A percentile compares a stretch with the other conserved stretches of the same genome.
Evolutionary conservation across 768 basidiomycete genomes (phyloP).

Genomic region (Leccinellum luteum): DNA sequence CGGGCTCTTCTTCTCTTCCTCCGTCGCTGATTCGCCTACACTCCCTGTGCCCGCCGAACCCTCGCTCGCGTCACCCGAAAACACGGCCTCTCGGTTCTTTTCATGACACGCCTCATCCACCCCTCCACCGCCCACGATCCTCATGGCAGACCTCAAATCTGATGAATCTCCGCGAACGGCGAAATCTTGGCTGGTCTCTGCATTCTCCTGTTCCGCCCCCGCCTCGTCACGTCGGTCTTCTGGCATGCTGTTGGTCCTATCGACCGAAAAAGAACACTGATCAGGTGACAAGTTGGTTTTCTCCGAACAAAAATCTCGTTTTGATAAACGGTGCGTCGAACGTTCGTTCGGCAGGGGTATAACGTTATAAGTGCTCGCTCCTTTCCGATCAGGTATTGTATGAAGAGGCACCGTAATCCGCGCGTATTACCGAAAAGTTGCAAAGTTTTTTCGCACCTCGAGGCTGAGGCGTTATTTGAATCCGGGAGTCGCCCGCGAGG

Average conservation of each 20-base stretch:
- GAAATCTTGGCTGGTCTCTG: conserved; percentile 5
- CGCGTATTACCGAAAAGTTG: conserved; percentile 7
- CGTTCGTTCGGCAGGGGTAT: conserved; percentile 1
- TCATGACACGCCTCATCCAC: conserved; percentile 24
- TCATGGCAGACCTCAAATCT: conserved; percentile 21
- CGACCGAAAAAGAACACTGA: conserved; percentile 2
- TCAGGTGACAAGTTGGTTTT: conserved; percentile 1
- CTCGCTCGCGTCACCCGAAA: conserved; percentile 19
- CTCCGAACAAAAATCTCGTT: too few species aligned
- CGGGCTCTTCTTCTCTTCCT: not conserved
- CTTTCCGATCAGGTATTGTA: conserved; percentile 8
- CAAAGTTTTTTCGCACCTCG: conserved; percentile 12
- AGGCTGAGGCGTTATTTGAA: not conserved
- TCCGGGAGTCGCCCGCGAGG: not conserved
- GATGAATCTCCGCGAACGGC: conserved; percentile 22
- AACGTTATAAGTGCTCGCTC: conserved; percentile 2
- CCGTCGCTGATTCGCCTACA: conserved; percentile 5
- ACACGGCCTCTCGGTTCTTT: conserved; percentile 16
- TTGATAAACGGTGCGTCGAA: too few species aligned
- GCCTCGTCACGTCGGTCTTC: not conserved
- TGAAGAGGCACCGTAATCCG: conserved; percentile 1
- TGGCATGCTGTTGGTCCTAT: conserved; percentile 9
- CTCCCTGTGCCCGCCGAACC: conserved; percentile 11
- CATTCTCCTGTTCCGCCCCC: not conserved
- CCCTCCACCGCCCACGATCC: conserved; percentile 23